Evolutionary conservation across 2,329 filamentous ascomycete species (phyloP), one percentile per base, ranked within the genome.

Genomic region (Alternaria conjuncta): DNA sequence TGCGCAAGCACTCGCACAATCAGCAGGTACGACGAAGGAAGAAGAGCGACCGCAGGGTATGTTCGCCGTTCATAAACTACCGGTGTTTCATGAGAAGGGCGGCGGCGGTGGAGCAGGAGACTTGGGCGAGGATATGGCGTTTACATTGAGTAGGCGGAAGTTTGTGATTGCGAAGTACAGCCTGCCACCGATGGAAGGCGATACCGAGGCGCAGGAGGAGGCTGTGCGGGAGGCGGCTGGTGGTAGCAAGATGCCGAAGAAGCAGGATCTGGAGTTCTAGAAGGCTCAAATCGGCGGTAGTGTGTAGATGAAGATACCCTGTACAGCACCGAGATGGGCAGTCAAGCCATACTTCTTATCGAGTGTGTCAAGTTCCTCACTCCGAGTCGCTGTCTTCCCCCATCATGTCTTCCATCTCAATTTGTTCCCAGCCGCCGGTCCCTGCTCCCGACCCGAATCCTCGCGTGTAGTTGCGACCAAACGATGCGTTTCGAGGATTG

Each of bases 141-240:
- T 99, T 79, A 94, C 90, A 64, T 82, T 99, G 55, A 97, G 93
- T 78, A 86, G 93, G 72, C 90, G 87, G 71, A 94, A 93, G 55
- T 89, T 99, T 69, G 87, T 93, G 43, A 93, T 99, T 67, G 92
- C 90, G 72, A 93, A 94, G 0, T 97, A 94, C 80, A 96, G 92
- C 77, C 84, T 99, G 46, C 96, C 96, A 25, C 96, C 96, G 0
- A 84, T 95, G 44, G 92, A 94, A 58, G 93, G 91, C 2, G 93
- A 94, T 68, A 86, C 82, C 46, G 87, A 88, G 71, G 88, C 85
- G 13, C 87, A 89, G 75, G 84, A 85, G 62, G 83, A 81, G 12
- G 72, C 72, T 44, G 73, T 73, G 13, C 68, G 74, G 51, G 80
- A 61, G 79, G 73, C 45, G 65, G 73, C 75, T 32, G 65, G 75